Percentiles rank a stretch among this genome's conserved stretches.
Conservation (phyloP, 129 eudicot genomes). For the Ambrosia artemisiifolia region DNA sequence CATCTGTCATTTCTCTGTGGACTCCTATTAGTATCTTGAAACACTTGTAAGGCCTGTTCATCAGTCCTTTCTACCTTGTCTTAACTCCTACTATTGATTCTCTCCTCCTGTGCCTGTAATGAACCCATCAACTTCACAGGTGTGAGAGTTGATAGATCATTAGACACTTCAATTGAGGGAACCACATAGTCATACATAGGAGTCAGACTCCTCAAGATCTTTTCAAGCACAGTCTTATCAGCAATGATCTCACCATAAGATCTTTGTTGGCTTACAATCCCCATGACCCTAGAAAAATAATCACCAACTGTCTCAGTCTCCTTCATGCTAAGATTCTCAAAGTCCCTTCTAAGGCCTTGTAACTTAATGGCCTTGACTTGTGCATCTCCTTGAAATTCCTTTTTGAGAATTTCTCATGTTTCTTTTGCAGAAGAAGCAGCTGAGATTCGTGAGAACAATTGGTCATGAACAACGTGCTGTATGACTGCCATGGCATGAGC, state of each 20-base stretch:
- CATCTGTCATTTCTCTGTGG: too few species aligned
- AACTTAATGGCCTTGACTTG: background rate
- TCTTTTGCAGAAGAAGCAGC: background rate
- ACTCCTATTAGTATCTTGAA: too few species aligned
- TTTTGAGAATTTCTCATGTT: background rate
- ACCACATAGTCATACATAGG: background rate
- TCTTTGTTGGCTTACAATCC: background rate
- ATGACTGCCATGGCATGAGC: background rate
- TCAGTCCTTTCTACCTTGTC: too few species aligned
- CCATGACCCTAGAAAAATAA: background rate
- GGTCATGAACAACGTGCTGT: background rate
- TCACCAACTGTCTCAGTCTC: background rate
- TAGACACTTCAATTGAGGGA: background rate
- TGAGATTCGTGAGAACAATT: too few species aligned
- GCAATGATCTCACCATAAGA: background rate
- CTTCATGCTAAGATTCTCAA: background rate
- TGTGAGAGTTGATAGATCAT: background rate
- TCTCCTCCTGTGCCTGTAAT: background rate
- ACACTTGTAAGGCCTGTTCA: too few species aligned
- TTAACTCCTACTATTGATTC: too few species aligned
- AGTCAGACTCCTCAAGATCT: too few species aligned
- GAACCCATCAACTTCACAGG: background rate
- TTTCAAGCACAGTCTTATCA: background rate
- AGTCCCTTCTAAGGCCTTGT: background rate
- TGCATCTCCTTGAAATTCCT: background rate